phyloP scores from a whole-genome alignment of 345 rosid genomes.

The Melastoma malabathricum region DNA sequence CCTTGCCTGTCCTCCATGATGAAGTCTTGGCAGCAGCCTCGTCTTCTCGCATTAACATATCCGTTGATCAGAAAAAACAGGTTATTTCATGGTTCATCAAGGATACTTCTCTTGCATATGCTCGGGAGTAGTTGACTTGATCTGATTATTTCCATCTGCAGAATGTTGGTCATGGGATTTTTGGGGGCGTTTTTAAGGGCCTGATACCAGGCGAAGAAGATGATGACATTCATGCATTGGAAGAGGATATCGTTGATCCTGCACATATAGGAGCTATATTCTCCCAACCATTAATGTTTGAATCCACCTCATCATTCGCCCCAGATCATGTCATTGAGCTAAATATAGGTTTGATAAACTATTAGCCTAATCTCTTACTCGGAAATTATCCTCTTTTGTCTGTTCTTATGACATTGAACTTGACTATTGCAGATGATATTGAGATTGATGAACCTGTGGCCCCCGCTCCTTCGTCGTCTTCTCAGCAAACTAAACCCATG shows the following conservation, averaged over 20 bases:
- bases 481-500: constrained; percentile 24
- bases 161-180: constrained; percentile 32
- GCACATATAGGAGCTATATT: constrained; percentile 46
- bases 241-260: constrained; percentile 20
- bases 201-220: constrained; percentile 34
- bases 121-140: not conserved
- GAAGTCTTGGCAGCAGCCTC: constrained; percentile 54
- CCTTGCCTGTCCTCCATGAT: constrained; percentile 65
- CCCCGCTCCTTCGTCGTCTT: constrained; percentile 21
- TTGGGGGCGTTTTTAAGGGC: constrained; percentile 45
- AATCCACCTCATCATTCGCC: constrained; percentile 12
- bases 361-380: constrained; percentile 6
- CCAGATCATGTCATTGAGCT: constrained; percentile 36
- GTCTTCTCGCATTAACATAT: constrained; percentile 28
- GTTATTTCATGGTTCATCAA: constrained; percentile 11
- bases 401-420: constrained; percentile 1
- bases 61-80: constrained; percentile 30
- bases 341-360: constrained; percentile 44
- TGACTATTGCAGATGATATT: constrained; percentile 54
- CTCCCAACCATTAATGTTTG: constrained; percentile 51
- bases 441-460: constrained; percentile 42
- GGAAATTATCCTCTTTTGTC: not conserved
- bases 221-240: constrained; percentile 19
- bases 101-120: constrained; percentile 1
- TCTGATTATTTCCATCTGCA: constrained; percentile 14